These are phyloP conservation scores for Globisporangium solare DNA, from an alignment of 352 stramenopile genomes.

Conservation along the genomic window DNA sequence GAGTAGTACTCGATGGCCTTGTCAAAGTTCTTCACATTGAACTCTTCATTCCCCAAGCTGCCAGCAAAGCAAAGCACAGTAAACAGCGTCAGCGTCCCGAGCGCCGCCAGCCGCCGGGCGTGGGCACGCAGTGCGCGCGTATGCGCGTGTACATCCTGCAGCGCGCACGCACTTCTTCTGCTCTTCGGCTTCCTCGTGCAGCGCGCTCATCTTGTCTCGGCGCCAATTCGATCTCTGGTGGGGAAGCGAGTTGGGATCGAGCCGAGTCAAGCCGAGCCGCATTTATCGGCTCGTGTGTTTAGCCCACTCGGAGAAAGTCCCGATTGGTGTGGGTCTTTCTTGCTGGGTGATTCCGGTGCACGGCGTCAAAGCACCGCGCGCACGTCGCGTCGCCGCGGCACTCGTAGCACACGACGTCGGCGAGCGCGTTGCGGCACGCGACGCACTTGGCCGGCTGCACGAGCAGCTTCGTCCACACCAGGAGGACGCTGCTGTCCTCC, in stretches of 20 bases:
- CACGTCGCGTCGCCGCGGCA: conserved; percentile 53
- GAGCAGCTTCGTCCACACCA: conserved; percentile 53
- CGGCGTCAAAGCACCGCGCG: conserved; percentile 33
- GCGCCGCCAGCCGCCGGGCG: too few species aligned
- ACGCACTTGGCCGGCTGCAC: conserved; percentile 52
- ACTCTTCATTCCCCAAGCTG: conserved; percentile 80
- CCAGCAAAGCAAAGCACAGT: too few species aligned
- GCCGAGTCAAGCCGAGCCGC: too few species aligned
- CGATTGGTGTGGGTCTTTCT: conserved; percentile 19
- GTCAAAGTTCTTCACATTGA: conserved; percentile 83
- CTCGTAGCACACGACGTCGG: conserved; percentile 43
- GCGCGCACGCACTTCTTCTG: conserved; percentile 49
- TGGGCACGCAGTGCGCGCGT: neutral
- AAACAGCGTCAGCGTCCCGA: too few species aligned
- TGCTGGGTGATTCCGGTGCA: conserved; percentile 37
- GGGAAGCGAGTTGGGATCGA: too few species aligned
- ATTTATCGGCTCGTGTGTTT: too few species aligned
- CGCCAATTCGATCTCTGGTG: too few species aligned
- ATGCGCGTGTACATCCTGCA: too few species aligned
- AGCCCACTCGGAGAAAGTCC: neutral
- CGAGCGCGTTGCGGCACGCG: conserved; percentile 47
- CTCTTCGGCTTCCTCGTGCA: conserved; percentile 48
- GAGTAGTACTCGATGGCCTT: conserved; percentile 77
- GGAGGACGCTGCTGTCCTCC: neutral
- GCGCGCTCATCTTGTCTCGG: conserved; percentile 10